Evolutionary conservation across 495 filamentous ascomycete species (phyloP), one percentile per base, ranked within the genome.

Genomic region (Podospora appendiculata): DNA sequence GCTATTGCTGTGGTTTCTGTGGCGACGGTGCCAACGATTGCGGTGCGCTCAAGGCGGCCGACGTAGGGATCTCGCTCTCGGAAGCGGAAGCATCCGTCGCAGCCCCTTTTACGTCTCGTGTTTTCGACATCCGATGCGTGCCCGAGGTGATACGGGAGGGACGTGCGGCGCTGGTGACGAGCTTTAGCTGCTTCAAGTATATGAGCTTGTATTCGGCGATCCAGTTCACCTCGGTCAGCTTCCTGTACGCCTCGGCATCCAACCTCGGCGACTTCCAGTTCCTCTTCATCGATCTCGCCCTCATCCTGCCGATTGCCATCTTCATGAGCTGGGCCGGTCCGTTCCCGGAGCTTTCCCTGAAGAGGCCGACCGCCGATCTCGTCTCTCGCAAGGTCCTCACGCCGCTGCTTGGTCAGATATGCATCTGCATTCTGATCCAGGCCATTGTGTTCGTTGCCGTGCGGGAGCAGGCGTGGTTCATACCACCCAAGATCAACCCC

Each of bases 191-290:
- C 73, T 99, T 99, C 74, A 99, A 99, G 69, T 99, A 90, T 67
- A 99, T 99, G 94, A 95, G 89, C 61, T 71, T 99, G 53, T 99
- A 99, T 70, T 96, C 92, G 5, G 93, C 93, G 6, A 99, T 99
- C 48, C 94, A 99, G 69, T 99, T 99, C 74, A 94, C 89, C n/a
- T 86, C 90, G 2, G 94, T 99, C 65, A 96, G 89, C 80, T 95
- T 99, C 62, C 75, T 99, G 19, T 99, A 99, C 67, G 87, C 89
- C 6, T 94, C 87, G 18, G 94, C 85, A 14, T 96, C 92, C 16
- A 99, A 99, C 66, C 78, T 99, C 11, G 94, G 92, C 43, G 94
- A 99, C 65, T 96, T 96, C 58, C 93, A 97, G 81, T 98, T 96
- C 63, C 75, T 99, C 3, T 96, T 89, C 64, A 96, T 99, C 64